Evolutionary conservation across 768 basidiomycete species (phyloP).

Genomic region (Tulasnella sp.): DNA sequence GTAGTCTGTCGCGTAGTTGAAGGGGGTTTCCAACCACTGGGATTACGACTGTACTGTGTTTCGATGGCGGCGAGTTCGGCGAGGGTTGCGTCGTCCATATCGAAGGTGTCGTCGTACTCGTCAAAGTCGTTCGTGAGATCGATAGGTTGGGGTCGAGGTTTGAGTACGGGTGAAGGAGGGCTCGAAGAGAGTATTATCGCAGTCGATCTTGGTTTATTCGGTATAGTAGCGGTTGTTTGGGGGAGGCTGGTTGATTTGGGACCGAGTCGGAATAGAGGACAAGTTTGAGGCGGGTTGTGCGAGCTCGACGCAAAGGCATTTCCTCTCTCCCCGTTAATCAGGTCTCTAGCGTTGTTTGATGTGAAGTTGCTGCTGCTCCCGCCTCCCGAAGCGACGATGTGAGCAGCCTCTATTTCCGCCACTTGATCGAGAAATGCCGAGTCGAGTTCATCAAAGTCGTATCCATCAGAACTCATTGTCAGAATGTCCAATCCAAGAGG

Average conservation of each 20-base stretch:
- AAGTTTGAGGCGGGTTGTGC: neutral
- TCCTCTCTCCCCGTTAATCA: neutral
- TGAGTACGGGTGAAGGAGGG: neutral
- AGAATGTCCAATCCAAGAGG: too few relatives aligned
- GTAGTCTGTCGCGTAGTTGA: slow-evolving; percentile 5
- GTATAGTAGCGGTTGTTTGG: slow-evolving; percentile 18
- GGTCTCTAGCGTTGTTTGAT: neutral
- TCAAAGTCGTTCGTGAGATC: slow-evolving; percentile 35
- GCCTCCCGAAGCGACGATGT: slow-evolving; percentile 22
- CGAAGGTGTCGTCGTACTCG: slow-evolving; percentile 34
- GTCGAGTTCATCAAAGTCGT: slow-evolving; percentile 57
- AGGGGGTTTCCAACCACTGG: neutral
- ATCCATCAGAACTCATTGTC: slow-evolving; percentile 73
- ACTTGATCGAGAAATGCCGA: slow-evolving; percentile 47
- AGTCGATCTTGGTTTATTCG: slow-evolving; percentile 21
- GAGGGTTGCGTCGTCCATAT: too few relatives aligned
- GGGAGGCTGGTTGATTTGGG: slow-evolving; percentile 20
- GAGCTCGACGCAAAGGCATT: neutral
- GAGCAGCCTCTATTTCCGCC: slow-evolving; percentile 57
- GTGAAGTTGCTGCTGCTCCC: slow-evolving; percentile 18
- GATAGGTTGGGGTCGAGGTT: neutral
- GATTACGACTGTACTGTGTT: neutral
- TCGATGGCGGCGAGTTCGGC: slow-evolving; percentile 14
- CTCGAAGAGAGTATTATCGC: neutral
- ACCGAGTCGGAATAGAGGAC: neutral